These are phyloP conservation scores for Tuber aestivum DNA, from an alignment of 495 filamentous ascomycete species.

Conservation along the genomic window DNA sequence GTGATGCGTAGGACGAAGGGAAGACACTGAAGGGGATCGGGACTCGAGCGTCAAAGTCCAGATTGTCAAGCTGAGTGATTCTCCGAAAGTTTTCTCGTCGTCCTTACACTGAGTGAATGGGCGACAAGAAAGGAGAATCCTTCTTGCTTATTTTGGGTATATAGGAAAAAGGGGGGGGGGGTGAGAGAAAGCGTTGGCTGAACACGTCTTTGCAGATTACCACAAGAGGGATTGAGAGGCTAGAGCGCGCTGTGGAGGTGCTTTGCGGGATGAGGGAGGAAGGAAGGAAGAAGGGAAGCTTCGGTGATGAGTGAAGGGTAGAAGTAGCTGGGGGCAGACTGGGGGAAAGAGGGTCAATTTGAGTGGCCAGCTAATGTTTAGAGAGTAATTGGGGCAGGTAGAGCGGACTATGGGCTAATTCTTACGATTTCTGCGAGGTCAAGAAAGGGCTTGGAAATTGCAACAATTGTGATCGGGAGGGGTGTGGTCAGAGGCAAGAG, in stretches of 20 bases:
- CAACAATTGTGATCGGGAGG: neutral
- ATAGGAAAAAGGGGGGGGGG: slow-evolving; percentile 24
- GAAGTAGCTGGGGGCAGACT: slow-evolving; percentile 35
- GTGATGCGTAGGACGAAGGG: slow-evolving; percentile 90
- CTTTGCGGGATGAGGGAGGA: slow-evolving; percentile 20
- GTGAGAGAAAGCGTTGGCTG: slow-evolving; percentile 19
- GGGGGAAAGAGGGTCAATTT: slow-evolving; percentile 31
- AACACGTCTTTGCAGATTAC: slow-evolving; percentile 34
- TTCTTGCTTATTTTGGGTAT: slow-evolving; percentile 35
- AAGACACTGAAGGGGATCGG: slow-evolving; percentile 99
- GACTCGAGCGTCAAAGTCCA: slow-evolving; percentile 99
- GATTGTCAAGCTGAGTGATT: slow-evolving; percentile 69
- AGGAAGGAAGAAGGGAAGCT: slow-evolving; percentile 37
- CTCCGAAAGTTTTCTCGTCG: slow-evolving; percentile 39
- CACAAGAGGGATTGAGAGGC: slow-evolving; percentile 30
- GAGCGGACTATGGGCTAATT: neutral
- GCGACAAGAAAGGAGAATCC: slow-evolving; percentile 43
- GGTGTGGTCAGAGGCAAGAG: neutral
- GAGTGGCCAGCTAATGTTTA: slow-evolving; percentile 21
- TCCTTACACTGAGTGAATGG: slow-evolving; percentile 34
- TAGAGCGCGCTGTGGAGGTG: slow-evolving; percentile 29
- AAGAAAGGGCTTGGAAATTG: neutral
- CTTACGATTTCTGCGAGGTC: neutral
- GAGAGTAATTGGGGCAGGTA: neutral
- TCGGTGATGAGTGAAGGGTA: slow-evolving; percentile 40